Evolutionary conservation across 73 alveolate species (phyloP), one percentile per base, ranked within the genome.

Genomic region (Paramecium biaurelia): DNA sequence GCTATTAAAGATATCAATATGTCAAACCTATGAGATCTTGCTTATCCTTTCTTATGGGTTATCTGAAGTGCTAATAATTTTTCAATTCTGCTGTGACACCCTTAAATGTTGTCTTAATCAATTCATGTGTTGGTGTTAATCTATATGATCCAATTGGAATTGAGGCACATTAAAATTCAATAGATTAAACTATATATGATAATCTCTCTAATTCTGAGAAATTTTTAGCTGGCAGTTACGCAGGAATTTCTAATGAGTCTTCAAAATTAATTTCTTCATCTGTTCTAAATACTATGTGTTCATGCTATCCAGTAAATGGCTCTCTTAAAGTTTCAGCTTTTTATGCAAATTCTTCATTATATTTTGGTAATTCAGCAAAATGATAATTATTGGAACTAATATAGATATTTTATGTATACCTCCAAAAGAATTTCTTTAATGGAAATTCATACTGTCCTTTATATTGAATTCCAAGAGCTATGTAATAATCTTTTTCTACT

Each of bases 61-160:
- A 92, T 93, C 99, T 96, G 76, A 95, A 97, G 85, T 97, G 99
- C 30, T 86, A 76, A 85, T 94, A 97, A 88, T 92, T 95, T 70
- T 88, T 76, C 92, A 95, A 93, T 42, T 96, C 85, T 56, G 57
- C 84, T 15, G 92, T 85, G 34, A 94, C 96, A 28, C 89, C 95
- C 56, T 23, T 45, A 84, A 74, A 89, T 34, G 96, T 70, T 8
- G 99, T 99, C 88, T 96, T 92, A 35, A 97, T 95, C 84, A 96
- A 93, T 93, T 97, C 96, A 74, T 95, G 97, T 24, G 93, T 96
- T 12, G 99, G 97, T 2, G 98, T 95, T 92, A 98, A 76, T 93
- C 97, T 97, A 93, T 96, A 93, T 47, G 98, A 93, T 24, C 99
- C 99, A 41, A 95, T 96, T 23, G 99, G 99, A 43, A 98, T 97